A percentile compares a stretch with the other conserved stretches of the same genome.
These are phyloP conservation scores for Chamaecrista fasciculata DNA, from an alignment of 306 rosid genomes.

Conservation along the genomic window DNA sequence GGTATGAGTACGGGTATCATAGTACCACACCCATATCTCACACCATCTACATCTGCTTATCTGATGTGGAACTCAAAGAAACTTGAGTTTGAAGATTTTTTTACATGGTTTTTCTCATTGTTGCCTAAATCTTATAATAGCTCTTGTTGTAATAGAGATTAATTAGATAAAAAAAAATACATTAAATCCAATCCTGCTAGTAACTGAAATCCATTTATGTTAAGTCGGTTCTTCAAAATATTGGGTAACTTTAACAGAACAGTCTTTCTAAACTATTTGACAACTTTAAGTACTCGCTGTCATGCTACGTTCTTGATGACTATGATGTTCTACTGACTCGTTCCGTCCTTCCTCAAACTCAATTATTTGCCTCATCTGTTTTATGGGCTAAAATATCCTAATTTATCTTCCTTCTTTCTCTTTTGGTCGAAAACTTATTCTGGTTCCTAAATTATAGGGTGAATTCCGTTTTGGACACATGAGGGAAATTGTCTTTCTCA, in stretches of 20 bases:
- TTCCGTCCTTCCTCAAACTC: not conserved
- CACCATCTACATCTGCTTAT: constrained; percentile 16
- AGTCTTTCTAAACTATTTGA: not conserved
- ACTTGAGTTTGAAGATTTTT: not conserved
- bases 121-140: not conserved
- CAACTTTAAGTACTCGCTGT: not conserved
- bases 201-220: not conserved
- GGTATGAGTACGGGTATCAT: no score
- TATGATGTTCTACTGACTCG: not conserved
- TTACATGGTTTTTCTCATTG: not conserved
- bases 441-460: no score
- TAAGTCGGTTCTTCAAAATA: no score
- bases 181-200: not conserved
- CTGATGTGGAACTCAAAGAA: not conserved
- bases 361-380: not conserved
- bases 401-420: not conserved
- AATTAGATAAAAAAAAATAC: not conserved
- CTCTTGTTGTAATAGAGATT: not conserved
- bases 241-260: not conserved
- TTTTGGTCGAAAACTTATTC: no score
- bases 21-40: no score
- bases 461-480: no score
- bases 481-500: no score
- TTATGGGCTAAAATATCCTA: not conserved
- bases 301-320: not conserved